A percentile compares a stretch with the other conserved stretches of the same genome.
These are phyloP conservation scores for Phlyctochytrium arcticum DNA, from an alignment of 192 early-diverging fungal species.

Conservation along the genomic window DNA sequence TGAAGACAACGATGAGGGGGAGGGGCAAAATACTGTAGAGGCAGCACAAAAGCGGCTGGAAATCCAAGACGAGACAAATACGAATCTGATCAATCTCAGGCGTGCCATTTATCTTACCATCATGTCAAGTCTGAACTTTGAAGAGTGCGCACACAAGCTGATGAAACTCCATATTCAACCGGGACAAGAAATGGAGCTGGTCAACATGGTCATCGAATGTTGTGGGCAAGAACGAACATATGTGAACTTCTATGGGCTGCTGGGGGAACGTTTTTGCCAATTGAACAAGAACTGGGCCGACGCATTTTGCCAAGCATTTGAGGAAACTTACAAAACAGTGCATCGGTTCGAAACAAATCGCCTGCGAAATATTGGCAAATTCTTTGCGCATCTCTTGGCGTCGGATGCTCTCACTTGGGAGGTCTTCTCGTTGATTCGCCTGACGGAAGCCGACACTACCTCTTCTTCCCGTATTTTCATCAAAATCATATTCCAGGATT, in stretches of 20 bases:
- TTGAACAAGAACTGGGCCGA: conserved; percentile 74
- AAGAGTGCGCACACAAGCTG: conserved; percentile 94
- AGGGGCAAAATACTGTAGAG: conserved; percentile 46
- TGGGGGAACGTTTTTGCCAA: conserved; percentile 91
- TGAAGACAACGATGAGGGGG: conserved; percentile 52
- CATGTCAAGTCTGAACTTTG: conserved; percentile 92
- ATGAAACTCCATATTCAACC: conserved; percentile 78
- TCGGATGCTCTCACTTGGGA: conserved; percentile 84
- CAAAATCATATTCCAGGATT: conserved; percentile 91
- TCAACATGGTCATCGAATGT: conserved; percentile 97
- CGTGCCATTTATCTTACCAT: conserved; percentile 94
- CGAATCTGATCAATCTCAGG: conserved; percentile 80
- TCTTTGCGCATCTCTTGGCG: conserved; percentile 82
- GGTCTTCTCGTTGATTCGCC: conserved; percentile 67
- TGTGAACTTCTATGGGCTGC: conserved; percentile 86
- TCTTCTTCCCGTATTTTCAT: conserved; percentile 95
- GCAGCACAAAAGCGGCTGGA: conserved; percentile 42
- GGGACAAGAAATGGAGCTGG: conserved; percentile 87
- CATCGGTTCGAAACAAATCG: conserved; percentile 92
- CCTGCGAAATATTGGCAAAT: conserved; percentile 88
- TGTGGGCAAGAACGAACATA: conserved; percentile 94
- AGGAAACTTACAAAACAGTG: conserved; percentile 82
- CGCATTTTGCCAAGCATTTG: conserved; percentile 74
- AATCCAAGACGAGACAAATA: conserved; percentile 88
- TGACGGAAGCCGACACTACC: conserved; percentile 96